These are phyloP conservation scores for Hypoxylon fragiforme DNA, from an alignment of 495 filamentous ascomycete genomes.

Conservation along the genomic window DNA sequence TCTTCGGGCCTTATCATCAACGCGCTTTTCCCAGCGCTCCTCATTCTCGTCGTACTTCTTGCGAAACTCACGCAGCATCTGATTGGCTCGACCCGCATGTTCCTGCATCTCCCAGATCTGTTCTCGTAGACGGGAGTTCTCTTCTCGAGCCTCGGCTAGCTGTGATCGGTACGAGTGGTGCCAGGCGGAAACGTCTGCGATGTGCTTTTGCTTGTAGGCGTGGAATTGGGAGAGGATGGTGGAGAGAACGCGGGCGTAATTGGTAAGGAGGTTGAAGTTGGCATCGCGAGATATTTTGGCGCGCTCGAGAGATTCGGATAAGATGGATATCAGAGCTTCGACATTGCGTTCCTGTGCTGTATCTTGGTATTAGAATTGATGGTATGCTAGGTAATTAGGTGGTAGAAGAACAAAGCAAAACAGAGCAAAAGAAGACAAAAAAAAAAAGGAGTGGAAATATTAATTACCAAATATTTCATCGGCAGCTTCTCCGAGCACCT, in stretches of 20 bases:
- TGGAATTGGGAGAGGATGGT: constrained; percentile 57
- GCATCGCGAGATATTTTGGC: constrained; percentile 53
- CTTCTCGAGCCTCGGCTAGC: constrained; percentile 58
- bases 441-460: background rate
- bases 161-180: constrained; percentile 59
- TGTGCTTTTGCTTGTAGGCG: constrained; percentile 56
- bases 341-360: constrained; percentile 55
- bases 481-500: constrained; percentile 50
- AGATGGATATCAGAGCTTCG: constrained; percentile 54
- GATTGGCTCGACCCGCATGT: constrained; percentile 53
- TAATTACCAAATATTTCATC: constrained; percentile 57
- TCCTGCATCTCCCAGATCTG: constrained; percentile 61
- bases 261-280: constrained; percentile 54
- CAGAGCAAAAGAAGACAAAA: background rate
- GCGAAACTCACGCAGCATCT: constrained; percentile 52
- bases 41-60: constrained; percentile 52
- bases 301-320: constrained; percentile 56
- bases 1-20: constrained; percentile 45
- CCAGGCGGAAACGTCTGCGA: constrained; percentile 56
- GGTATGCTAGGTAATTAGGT: background rate
- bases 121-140: constrained; percentile 58
- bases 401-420: background rate
- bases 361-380: background rate
- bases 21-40: constrained; percentile 48
- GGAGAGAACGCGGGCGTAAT: constrained; percentile 50